Evolutionary conservation across 495 filamentous ascomycete species (phyloP), one percentile per base, ranked within the genome.

Genomic region (Astrothelium subdiscretum): DNA sequence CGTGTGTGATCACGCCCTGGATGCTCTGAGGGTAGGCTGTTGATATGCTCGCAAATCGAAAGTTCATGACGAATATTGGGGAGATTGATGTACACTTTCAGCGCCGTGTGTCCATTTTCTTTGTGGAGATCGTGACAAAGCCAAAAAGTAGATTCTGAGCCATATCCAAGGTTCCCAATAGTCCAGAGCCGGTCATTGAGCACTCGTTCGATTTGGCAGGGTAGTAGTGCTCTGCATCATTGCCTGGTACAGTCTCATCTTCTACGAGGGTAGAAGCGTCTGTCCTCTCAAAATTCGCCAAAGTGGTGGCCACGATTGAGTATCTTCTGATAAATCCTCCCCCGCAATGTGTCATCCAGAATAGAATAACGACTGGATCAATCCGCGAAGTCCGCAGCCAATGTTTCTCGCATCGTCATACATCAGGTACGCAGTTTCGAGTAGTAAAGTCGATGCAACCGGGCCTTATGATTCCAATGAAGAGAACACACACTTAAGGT

Each of bases 71-170:
- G 64, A 2, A 57, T 38, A 20, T 58, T 51, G 2, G 20, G 38
- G 27, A 10, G 42, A 48, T 48, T 48, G 18, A n/a, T 48, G 18
- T 48, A 48, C 42, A 48, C 42, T 48, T 48, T 48, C 42, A 48
- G 42, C 18, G 42, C 42, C 42, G 42, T 48, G 20, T n/a, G 20
- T n/a, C 6, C 42, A n/a, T 8, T 48, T n/a, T 4, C 11, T 48
- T 20, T n/a, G 11, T 20, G 42, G 18, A 83, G 71, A 74, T 83
- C 80, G 31, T 74, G 74, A 58, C 75, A 77, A 29, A 84, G 72
- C 80, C 80, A 82, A 18, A 77, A 72, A 1, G 78, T 81, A 10
- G 78, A 80, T 32, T 57, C 67, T 5, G 69, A 66, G 1, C 78
- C 79, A 67, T 69, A 80, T 22, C 78, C 78, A 24, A 82, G 68